Percentiles rank a stretch among this genome's conserved stretches.
Evolutionary conservation across 192 early-diverging fungal species (phyloP).

Genomic region (Coemansia sp.): DNA sequence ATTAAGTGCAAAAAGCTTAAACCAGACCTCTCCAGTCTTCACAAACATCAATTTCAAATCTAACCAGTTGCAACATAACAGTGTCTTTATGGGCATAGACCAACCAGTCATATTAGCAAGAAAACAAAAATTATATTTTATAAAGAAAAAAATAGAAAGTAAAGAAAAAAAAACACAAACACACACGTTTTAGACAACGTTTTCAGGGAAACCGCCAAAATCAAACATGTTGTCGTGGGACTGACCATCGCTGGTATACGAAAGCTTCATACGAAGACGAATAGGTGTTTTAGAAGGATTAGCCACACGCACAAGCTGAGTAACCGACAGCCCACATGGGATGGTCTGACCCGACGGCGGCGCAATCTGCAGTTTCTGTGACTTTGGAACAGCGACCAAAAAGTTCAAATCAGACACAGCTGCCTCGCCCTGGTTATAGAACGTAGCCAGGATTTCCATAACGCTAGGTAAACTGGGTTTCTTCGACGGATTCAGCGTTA

Average conservation of each 20-base stretch:
- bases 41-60: too few relatives aligned
- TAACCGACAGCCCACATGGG: constrained; percentile 60
- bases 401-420: constrained; percentile 70
- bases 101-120: too few relatives aligned
- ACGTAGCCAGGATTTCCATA: constrained; percentile 68
- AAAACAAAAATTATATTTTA: not conserved
- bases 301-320: constrained; percentile 80
- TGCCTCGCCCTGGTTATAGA: constrained; percentile 62
- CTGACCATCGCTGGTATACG: constrained; percentile 24
- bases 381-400: constrained; percentile 93
- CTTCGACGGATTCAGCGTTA: constrained; percentile 75
- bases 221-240: constrained; percentile 40
- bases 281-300: constrained; percentile 72
- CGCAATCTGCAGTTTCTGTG: constrained; percentile 82
- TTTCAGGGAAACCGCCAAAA: constrained; percentile 41
- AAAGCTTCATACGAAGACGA: constrained; percentile 56
- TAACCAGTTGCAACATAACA: too few relatives aligned
- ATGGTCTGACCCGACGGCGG: constrained; percentile 72
- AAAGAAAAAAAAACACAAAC: not conserved
- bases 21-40: too few relatives aligned
- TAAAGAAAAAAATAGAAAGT: not conserved
- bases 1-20: too few relatives aligned
- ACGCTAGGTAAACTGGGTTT: constrained; percentile 60
- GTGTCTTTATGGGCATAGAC: too few relatives aligned
- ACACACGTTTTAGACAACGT: constrained; percentile 12